These are phyloP conservation scores for Lathyrus aphaca DNA, from an alignment of 306 rosid genomes.

Conservation along the genomic window DNA sequence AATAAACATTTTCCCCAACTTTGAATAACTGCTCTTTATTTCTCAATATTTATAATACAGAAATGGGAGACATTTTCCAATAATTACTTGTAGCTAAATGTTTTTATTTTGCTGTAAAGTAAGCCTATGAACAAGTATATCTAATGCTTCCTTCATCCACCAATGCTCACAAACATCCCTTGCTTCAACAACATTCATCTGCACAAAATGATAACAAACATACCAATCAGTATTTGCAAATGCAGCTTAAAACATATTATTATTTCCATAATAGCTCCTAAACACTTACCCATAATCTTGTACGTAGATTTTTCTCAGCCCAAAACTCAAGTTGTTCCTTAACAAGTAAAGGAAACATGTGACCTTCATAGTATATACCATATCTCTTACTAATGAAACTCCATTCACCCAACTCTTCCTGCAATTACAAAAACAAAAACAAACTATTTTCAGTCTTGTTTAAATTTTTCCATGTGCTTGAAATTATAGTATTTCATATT, in stretches of 20 bases:
- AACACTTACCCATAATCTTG: conserved; percentile 78
- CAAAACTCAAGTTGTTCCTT: conserved; percentile 85
- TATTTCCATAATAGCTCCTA: no score
- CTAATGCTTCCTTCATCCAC: conserved; percentile 99
- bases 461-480: not conserved
- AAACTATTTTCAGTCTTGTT: conserved; percentile 4
- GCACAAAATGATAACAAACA: not conserved
- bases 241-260: not conserved
- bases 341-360: conserved; percentile 91
- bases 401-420: conserved; percentile 90
- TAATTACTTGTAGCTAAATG: not conserved
- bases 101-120: conserved; percentile 33
- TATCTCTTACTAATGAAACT: conserved; percentile 83
- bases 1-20: not conserved
- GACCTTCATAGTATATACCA: conserved; percentile 85
- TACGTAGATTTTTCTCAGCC: conserved; percentile 81
- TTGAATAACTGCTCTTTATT: not conserved
- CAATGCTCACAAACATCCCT: conserved; percentile 85
- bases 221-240: not conserved
- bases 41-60: not conserved
- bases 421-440: conserved; percentile 32
- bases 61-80: not conserved
- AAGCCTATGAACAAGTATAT: conserved; percentile 68
- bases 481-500: not conserved
- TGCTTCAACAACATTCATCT: conserved; percentile 79